Base-by-base conservation (phyloP, 176 grass and related monocot species). In the Musa acuminata region DNA sequence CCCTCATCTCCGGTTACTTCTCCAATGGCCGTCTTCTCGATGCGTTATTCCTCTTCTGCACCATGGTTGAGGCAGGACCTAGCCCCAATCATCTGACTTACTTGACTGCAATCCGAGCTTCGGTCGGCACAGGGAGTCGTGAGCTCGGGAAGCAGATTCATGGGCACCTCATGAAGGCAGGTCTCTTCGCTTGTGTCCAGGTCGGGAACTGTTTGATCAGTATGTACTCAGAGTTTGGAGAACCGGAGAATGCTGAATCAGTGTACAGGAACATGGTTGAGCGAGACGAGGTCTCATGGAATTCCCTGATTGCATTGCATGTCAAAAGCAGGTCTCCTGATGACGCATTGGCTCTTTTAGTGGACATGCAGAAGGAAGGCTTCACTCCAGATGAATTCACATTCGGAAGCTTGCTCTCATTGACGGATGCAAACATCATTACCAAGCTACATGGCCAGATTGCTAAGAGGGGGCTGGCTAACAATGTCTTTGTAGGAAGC, bases 161-260 rank as follows among this genome's bases (percentile, higher is more conserved):
- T 14, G 67, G 59, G 1, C 63, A 50, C 19, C 62, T 82, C 2
- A 49, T 82, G 48, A 82, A 75, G 73, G 53, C 50, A 13, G 52
- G 63, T 9, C 58, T 66, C 27, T 65, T 75, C 19, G 35, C 26
- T 58, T 25, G 52, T 22, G 57, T 57, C 11, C 72, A 82, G 58
- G 80, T 82, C 20, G 72, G 72, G 12, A 82, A 82, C 76, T 64
- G 72, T 11, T 58, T 76, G 72, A 76, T 82, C 53, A 69, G 60
- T 12, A 70, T 69, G 64, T 82, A 82, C 52, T 57, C 80, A 13
- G 64, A 76, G 62, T 58, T 76, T 43, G 20, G 72, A 52, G 24
- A 48, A 17, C 12, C 53, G 11, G 72, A 76, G n/a, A 53, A 76
- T 19, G 73, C 72, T 25, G 63, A 82, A 59, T 53, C 51, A 50